Evolutionary conservation across 257 asterid species (phyloP), one percentile per base, ranked within the genome.

Genomic region (Penstemon newberryi): DNA sequence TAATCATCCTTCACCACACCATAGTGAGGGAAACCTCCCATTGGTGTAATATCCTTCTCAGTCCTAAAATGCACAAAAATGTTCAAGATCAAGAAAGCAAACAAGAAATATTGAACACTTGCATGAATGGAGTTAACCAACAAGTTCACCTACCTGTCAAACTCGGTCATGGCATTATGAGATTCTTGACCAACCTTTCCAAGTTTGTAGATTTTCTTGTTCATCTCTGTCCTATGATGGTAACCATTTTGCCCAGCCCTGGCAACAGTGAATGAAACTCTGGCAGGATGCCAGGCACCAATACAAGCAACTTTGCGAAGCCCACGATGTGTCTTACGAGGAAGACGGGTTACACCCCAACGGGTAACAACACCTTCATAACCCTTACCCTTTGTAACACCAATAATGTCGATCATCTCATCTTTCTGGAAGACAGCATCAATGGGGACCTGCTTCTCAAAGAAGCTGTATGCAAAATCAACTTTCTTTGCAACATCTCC

Each of bases 1-100:
- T 62, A 92, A 73, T 92, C 98, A 4, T 84, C 90, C 81, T 90
- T 92, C 81, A 92, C 97, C 47, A 85, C 69, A 3, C 97, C 96
- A 55, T 87, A 89, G 77, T 92, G 98, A n/a, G 98, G 96, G 64
- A 90, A 92, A 6, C 98, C 97, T 25, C 97, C 98, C 79, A 92
- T 85, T 4, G 97, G 97, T 0, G 98, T 92, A 5, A 92, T 85
- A 18, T 92, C 98, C 81, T 92, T 90, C 91, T 92, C 97, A 4
- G 98, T 92, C 91, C 98, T 92, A 44, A 10, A 70, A 52, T 4
- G 38, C 8, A 11, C n/a, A 61, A 61, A 61, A 60, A 5, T 11
- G 66, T 60, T 42, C 6, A 60, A 25, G 7, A 18, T n/a, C 11
- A 15, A 5, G 44, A 10, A 47, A n/a, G 5, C 40, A 13, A n/a